These are phyloP conservation scores for Dryadomyces quercus-mongolicae DNA, from an alignment of 2,329 filamentous ascomycete genomes.

Conservation along the genomic window DNA sequence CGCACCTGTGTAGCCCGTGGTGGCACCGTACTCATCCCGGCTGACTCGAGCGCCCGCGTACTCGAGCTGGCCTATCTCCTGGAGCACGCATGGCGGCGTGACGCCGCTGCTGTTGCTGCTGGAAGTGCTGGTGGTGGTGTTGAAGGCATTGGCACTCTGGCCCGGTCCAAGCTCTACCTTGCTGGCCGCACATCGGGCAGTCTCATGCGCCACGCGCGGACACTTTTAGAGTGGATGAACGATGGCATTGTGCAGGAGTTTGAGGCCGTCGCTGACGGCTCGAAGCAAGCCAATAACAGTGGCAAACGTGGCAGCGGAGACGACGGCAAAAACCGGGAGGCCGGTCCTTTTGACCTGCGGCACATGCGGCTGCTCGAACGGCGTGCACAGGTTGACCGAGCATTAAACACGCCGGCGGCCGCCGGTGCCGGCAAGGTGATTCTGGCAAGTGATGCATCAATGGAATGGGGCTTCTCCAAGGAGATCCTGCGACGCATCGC, in stretches of 20 bases:
- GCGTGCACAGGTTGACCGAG: slow-evolving; percentile 64
- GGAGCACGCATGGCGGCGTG: slow-evolving; percentile 79
- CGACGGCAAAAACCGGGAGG: slow-evolving; percentile 37
- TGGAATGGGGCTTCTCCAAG: slow-evolving; percentile 93
- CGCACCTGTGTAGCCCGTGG: slow-evolving; percentile 66
- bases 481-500: slow-evolving; percentile 65
- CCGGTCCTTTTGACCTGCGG: slow-evolving; percentile 80
- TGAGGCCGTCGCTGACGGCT: slow-evolving; percentile 52
- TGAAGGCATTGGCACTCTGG: slow-evolving; percentile 31
- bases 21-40: slow-evolving; percentile 85
- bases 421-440: slow-evolving; percentile 55
- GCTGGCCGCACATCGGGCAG: slow-evolving; percentile 78
- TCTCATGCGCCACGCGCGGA: slow-evolving; percentile 81
- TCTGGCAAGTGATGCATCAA: slow-evolving; percentile 74
- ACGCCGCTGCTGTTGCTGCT: slow-evolving; percentile 28
- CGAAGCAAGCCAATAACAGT: slow-evolving; percentile 29
- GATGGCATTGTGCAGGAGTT: slow-evolving; percentile 89
- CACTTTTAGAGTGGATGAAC: slow-evolving; percentile 99
- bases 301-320: slow-evolving; percentile 28
- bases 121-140: slow-evolving; percentile 12
- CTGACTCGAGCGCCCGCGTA: slow-evolving; percentile 89
- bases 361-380: slow-evolving; percentile 75
- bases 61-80: slow-evolving; percentile 84
- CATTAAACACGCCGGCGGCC: slow-evolving; percentile 38
- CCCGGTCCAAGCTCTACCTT: slow-evolving; percentile 56